phyloP scores from a whole-genome alignment of 371 early-diverging fungal species.

The Smittium culicis region DNA sequence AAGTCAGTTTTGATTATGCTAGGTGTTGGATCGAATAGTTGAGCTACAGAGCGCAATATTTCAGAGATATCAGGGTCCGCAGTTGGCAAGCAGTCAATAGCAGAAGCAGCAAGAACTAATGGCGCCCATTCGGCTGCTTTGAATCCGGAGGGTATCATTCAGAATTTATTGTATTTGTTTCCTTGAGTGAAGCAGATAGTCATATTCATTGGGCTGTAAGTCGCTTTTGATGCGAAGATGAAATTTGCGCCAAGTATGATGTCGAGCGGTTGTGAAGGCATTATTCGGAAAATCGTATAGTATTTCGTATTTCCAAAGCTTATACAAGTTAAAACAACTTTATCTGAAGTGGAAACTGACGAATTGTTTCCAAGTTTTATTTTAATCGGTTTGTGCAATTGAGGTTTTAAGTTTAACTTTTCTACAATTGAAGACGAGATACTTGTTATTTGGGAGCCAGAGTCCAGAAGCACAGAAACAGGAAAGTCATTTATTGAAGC shows the following conservation, averaged over 20 bases:
- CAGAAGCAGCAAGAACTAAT: neutral
- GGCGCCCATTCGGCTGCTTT: conserved; percentile 7
- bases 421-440: neutral
- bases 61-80: neutral
- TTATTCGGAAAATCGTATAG: conserved; percentile 1
- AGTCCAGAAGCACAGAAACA: conserved; percentile 2
- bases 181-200: neutral
- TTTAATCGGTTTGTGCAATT: conserved; percentile 2
- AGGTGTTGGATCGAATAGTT: neutral
- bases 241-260: conserved; percentile 4
- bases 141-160: conserved; percentile 1
- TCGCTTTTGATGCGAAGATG: neutral
- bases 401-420: neutral
- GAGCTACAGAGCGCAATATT: neutral
- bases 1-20: neutral
- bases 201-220: conserved; percentile 1
- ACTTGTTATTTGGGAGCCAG: neutral
- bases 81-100: neutral
- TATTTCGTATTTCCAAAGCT: neutral
- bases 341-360: neutral
- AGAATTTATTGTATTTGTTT: neutral
- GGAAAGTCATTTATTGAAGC: neutral
- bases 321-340: neutral
- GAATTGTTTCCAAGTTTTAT: neutral
- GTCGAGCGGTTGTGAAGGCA: conserved; percentile 3